Base-by-base conservation (phyloP, 78 protist genomes). In the Speleostelium caveatum region DNA sequence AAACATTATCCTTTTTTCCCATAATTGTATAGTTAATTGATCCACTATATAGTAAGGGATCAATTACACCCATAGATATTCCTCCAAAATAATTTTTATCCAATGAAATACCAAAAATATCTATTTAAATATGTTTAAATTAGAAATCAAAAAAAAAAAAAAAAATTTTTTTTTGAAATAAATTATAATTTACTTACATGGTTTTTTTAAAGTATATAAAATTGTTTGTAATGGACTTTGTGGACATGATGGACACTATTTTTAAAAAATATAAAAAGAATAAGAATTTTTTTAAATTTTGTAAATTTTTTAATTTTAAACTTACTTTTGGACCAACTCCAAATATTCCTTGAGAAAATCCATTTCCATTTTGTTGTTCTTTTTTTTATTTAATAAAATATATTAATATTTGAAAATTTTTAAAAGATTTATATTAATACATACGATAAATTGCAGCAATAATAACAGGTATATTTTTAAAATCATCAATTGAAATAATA, bases 251-350 rank as follows among this genome's bases (percentile, higher is more conserved):
- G 76, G 79, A 32, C 90, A 80, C 89, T 80, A 51, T 45, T 45
- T 14, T 45, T 10, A 45, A 14, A 6, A 45, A 6, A 6, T 14
- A 14, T 10, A 45, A 14, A 6, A 45, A 14, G n/a, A 45, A 14
- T 53, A 38, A 35, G 32, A 22, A n/a, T n/a, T n/a, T n/a, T n/a
- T n/a, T n/a, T n/a, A n/a, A n/a, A n/a, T n/a, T n/a, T n/a, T n/a
- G n/a, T n/a, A n/a, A n/a, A n/a, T n/a, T n/a, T n/a, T n/a, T n/a
- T 30, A 33, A 5, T 24, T 53, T 42, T 14, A 17, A 51, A 58
- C 78, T 19, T 83, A 83, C 90, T 58, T 62, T 83, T 67, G 90
- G 90, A 41, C 90, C 90, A 59, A 83, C 78, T 32, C 90, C 90
- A 39, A 83, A 69, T n/a, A 83, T 69, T 16, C 79, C 79, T 58